Evolutionary conservation across 2,329 filamentous ascomycete species (phyloP).

Genomic region (Beauveria sp.): DNA sequence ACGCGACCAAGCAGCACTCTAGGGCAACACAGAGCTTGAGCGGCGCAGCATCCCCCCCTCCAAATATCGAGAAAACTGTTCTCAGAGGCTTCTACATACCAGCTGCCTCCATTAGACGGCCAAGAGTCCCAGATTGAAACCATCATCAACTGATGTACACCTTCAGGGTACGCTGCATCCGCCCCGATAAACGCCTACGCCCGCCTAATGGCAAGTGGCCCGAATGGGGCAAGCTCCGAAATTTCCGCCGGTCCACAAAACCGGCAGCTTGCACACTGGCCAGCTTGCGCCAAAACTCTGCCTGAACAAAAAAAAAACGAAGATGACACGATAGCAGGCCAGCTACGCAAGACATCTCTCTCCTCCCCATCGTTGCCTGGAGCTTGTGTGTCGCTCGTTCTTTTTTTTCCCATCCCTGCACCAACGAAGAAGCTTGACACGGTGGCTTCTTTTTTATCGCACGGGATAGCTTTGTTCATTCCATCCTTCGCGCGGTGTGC

Average conservation of each 20-base stretch:
- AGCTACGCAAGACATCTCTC: constrained; percentile 10
- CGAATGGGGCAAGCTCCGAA: constrained; percentile 6
- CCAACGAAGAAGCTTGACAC: constrained; percentile 1
- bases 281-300: constrained; percentile 9
- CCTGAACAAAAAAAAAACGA: constrained; percentile 11
- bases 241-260: constrained; percentile 11
- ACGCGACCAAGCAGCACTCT: neutral
- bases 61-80: neutral
- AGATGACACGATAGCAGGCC: constrained; percentile 14
- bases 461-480: constrained; percentile 8
- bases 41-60: neutral
- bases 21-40: neutral
- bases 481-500: constrained; percentile 13
- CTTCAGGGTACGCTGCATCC: neutral
- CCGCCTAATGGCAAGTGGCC: constrained; percentile 4
- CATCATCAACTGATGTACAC: neutral
- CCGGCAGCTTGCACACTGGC: neutral
- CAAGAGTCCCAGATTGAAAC: neutral
- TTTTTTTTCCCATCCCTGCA: constrained; percentile 8
- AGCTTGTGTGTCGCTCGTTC: constrained; percentile 9
- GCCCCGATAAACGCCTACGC: constrained; percentile 5
- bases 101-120: neutral
- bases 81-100: neutral
- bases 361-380: constrained; percentile 12
- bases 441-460: constrained; percentile 8